Evolutionary conservation across 495 filamentous ascomycete genomes (phyloP), one percentile per base, ranked within the genome.

Genomic region (Trichoderma asperelloides): DNA sequence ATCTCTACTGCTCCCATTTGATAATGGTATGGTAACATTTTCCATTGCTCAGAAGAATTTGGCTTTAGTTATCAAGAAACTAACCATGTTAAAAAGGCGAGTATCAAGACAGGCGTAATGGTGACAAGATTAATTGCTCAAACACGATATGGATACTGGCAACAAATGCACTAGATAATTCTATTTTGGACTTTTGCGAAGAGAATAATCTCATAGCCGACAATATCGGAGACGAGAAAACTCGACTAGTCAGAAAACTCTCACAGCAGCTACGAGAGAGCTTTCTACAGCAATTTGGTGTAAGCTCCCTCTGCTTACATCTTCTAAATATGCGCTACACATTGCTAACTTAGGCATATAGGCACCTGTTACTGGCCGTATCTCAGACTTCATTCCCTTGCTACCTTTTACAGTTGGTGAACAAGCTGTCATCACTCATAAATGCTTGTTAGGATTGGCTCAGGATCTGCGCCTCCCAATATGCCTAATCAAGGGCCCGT

Each of bases 101-200:
- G n/a, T 69, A 69, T 57, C 51, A 45, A 21, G 65, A 71, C 45
- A 65, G 67, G 9, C 57, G 68, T 15, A 68, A 28, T 30, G 40
- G 21, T 2, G 41, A 41, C n/a, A 65, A 25, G n/a, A 88, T 86
- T 15, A 77, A 87, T 66, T 87, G 84, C 70, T 77, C 76, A 1
- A 83, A 82, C 28, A 83, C 79, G 0, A 81, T 87, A 12, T 87
- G 84, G 85, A 78, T 87, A 16, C 65, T 87, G 1, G 81, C 84
- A 0, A 85, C 83, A 2, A 86, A 84, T 69, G 75, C 77, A 2
- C 71, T 81, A 11, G 79, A 83, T 64, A 55, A 70, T 3, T 74
- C 63, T 0, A 83, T 85, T 30, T 71, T 71, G 3, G 65, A 70
- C 1, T 81, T 82, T 45, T 78, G 75, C 63, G 65, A 72, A 2